Percentiles rank a stretch among this genome's conserved stretches.
Conservation (phyloP, 116 monocot species). For the Trichopus zeylanicus region DNA sequence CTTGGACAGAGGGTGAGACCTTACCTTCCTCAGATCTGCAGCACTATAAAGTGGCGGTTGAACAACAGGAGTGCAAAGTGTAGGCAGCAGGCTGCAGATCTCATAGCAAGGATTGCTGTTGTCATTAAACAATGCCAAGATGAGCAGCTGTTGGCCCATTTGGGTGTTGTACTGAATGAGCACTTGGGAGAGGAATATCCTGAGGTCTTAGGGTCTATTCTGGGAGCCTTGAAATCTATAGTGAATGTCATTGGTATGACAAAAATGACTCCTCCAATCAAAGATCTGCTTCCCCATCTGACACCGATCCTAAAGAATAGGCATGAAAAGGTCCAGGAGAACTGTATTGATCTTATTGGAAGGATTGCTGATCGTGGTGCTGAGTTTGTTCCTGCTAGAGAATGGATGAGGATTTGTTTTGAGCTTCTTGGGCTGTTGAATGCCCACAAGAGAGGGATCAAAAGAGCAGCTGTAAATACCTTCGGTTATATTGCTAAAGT, state of each 20-base stretch:
- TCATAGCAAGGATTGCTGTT: constrained; percentile 91
- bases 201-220: constrained; percentile 80
- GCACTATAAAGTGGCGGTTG: constrained; percentile 95
- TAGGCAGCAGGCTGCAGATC: constrained; percentile 96
- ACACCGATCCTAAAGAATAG: constrained; percentile 85
- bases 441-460: constrained; percentile 88
- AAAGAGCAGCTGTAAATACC: constrained; percentile 87
- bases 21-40: constrained; percentile 95
- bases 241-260: constrained; percentile 96
- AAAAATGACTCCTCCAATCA: constrained; percentile 92
- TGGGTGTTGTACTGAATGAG: constrained; percentile 95
- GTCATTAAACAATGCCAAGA: constrained; percentile 98
- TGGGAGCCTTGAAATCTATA: constrained; percentile 83
- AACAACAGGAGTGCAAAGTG: constrained; percentile 98
- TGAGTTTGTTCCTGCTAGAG: constrained; percentile 87
- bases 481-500: constrained; percentile 95
- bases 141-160: constrained; percentile 94
- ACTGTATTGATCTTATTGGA: constrained; percentile 90
- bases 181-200: constrained; percentile 92
- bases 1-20: constrained; percentile 81
- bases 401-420: constrained; percentile 97
- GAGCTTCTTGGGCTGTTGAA: constrained; percentile 92
- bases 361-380: constrained; percentile 94
- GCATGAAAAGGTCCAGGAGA: constrained; percentile 90
- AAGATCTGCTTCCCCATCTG: constrained; percentile 75